Conservation (phyloP, 1,284 basidiomycete genomes). For the Rhodotorula glutinis region DNA sequence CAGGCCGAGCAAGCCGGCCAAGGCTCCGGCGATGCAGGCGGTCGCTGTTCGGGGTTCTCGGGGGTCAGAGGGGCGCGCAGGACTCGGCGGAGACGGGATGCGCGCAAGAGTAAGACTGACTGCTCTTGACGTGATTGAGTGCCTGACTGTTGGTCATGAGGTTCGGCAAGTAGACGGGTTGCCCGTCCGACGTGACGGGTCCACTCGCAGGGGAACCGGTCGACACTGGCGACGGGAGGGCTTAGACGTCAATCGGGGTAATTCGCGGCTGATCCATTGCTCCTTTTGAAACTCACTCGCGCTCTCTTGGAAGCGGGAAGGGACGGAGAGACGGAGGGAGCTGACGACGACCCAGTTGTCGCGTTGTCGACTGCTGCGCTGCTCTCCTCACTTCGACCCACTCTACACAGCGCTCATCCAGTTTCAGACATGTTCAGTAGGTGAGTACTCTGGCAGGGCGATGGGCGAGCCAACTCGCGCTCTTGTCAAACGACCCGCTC, state of each 20-base stretch:
- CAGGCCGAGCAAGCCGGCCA: slow-evolving; percentile 78
- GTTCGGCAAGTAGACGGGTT: slow-evolving; percentile 22
- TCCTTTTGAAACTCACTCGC: not conserved
- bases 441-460: slow-evolving; percentile 10
- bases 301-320: not conserved
- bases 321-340: not conserved
- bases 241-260: too few species aligned
- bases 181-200: slow-evolving; percentile 3
- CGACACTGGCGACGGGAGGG: too few species aligned
- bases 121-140: slow-evolving; percentile 35
- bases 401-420: too few species aligned
- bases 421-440: slow-evolving; percentile 38
- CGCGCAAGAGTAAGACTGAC: slow-evolving; percentile 3
- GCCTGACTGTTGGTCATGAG: slow-evolving; percentile 19
- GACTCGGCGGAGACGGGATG: slow-evolving; percentile 53
- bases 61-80: too few species aligned
- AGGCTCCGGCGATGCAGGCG: slow-evolving; percentile 75
- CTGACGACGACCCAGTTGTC: too few species aligned
- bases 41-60: too few species aligned
- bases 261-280: too few species aligned
- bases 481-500: too few species aligned
- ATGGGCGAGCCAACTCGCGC: too few species aligned
- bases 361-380: too few species aligned
- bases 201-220: slow-evolving; percentile 3
- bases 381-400: not conserved